Conservation (phyloP, 768 basidiomycete genomes). For the Imleria badia region DNA sequence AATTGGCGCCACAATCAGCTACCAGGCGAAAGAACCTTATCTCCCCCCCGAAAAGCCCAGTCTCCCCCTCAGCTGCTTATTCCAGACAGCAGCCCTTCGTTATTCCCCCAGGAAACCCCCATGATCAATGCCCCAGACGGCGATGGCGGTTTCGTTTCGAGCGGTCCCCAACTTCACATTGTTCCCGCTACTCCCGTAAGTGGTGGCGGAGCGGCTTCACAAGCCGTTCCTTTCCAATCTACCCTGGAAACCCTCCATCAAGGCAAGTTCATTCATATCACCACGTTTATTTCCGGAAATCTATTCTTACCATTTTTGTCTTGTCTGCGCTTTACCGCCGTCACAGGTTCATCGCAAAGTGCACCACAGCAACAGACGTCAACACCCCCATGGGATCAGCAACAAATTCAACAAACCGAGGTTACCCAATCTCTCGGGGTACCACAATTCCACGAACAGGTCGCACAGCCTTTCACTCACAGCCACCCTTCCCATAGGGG, state of each 20-base stretch:
- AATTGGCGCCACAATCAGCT: slow-evolving; percentile 53
- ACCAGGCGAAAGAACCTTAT: slow-evolving; percentile 38
- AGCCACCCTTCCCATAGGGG: slow-evolving; percentile 37
- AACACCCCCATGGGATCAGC: slow-evolving; percentile 36
- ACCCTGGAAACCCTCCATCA: slow-evolving; percentile 50
- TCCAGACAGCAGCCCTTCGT: slow-evolving; percentile 52
- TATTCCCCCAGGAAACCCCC: slow-evolving; percentile 43
- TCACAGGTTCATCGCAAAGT: slow-evolving; percentile 32
- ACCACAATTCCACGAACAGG: slow-evolving; percentile 28
- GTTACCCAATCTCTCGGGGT: slow-evolving; percentile 30
- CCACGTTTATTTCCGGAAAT: slow-evolving; percentile 33
- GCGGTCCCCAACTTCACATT: slow-evolving; percentile 69
- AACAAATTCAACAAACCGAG: slow-evolving; percentile 37
- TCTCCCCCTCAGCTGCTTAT: slow-evolving; percentile 62
- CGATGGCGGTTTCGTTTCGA: slow-evolving; percentile 43
- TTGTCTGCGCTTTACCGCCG: slow-evolving; percentile 26
- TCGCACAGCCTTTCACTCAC: slow-evolving; percentile 32
- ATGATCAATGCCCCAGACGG: slow-evolving; percentile 65
- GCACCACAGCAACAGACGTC: slow-evolving; percentile 34
- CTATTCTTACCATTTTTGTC: slow-evolving; percentile 29
- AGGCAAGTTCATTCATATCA: slow-evolving; percentile 44
- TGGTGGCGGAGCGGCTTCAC: slow-evolving; percentile 51
- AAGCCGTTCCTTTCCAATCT: slow-evolving; percentile 52
- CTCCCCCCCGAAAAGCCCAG: slow-evolving; percentile 52
- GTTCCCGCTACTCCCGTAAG: slow-evolving; percentile 82